Conservation (phyloP, 768 basidiomycete genomes). For the Gautieria morchelliformis region DNA sequence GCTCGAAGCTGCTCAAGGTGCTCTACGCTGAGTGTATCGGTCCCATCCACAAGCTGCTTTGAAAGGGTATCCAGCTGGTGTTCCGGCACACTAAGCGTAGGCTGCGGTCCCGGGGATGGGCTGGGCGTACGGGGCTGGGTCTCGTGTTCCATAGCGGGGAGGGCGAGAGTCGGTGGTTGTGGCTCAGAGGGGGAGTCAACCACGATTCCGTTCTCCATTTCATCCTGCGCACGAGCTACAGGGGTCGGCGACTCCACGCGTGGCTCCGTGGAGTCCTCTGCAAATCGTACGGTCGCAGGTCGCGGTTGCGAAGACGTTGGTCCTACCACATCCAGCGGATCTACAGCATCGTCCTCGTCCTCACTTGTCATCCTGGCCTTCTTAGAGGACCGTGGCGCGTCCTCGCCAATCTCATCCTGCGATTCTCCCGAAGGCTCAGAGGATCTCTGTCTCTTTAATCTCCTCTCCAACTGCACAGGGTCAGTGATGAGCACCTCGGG, state of each 20-base stretch:
- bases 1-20: constrained; percentile 92
- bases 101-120: constrained; percentile 51
- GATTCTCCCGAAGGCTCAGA: constrained; percentile 41
- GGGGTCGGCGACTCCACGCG: neutral
- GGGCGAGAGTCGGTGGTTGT: neutral
- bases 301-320: constrained; percentile 23
- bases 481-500: constrained; percentile 70
- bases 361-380: constrained; percentile 30
- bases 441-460: constrained; percentile 61
- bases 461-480: constrained; percentile 62
- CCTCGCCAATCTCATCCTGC: constrained; percentile 37
- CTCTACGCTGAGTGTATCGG: constrained; percentile 63
- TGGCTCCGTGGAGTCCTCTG: constrained; percentile 17
- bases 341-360: constrained; percentile 28
- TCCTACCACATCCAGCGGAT: constrained; percentile 35
- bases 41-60: constrained; percentile 40
- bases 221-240: neutral
- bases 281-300: constrained; percentile 42
- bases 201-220: too few relatives aligned
- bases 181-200: too few relatives aligned
- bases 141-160: neutral
- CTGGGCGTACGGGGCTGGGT: constrained; percentile 16
- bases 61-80: constrained; percentile 39
- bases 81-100: constrained; percentile 65
- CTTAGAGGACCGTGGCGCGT: constrained; percentile 43